phyloP scores from a whole-genome alignment of 768 basidiomycete genomes.

The Sporobolomyces pararoseus region DNA sequence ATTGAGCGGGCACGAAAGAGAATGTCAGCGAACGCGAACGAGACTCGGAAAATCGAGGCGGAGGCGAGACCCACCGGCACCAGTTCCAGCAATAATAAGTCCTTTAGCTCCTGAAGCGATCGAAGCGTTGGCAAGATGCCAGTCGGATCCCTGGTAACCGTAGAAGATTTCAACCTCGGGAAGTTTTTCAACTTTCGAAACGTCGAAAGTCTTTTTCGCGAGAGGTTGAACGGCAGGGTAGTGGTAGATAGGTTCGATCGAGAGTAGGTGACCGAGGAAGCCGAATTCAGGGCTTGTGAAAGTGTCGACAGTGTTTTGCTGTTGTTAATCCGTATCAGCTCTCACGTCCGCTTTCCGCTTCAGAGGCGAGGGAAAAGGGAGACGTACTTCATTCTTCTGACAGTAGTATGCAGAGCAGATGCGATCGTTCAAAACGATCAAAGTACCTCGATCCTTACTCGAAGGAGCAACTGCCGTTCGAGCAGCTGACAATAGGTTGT shows the following conservation, averaged over 20 bases:
- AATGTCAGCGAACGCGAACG: too few relatives aligned
- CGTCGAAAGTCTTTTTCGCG: constrained; percentile 44
- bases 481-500: constrained; percentile 47
- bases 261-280: constrained; percentile 45
- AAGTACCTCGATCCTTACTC: constrained; percentile 39
- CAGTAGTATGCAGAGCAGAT: constrained; percentile 48
- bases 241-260: constrained; percentile 39
- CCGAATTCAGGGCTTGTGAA: constrained; percentile 49
- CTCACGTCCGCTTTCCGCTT: too few relatives aligned
- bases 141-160: constrained; percentile 28
- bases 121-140: constrained; percentile 26
- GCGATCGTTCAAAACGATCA: constrained; percentile 49
- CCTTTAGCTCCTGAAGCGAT: constrained; percentile 34
- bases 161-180: constrained; percentile 41
- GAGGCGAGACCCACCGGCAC: too few relatives aligned
- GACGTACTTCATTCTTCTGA: constrained; percentile 45
- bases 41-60: too few relatives aligned
- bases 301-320: constrained; percentile 44
- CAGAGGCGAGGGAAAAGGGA: too few relatives aligned
- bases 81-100: constrained; percentile 30
- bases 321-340: constrained; percentile 14
- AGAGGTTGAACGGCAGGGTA: constrained; percentile 43
- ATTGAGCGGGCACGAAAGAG: too few relatives aligned
- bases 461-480: constrained; percentile 34
- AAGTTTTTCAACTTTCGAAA: constrained; percentile 25